phyloP scores from a whole-genome alignment of 352 stramenopile genomes.

The Phytophthora cajani region DNA sequence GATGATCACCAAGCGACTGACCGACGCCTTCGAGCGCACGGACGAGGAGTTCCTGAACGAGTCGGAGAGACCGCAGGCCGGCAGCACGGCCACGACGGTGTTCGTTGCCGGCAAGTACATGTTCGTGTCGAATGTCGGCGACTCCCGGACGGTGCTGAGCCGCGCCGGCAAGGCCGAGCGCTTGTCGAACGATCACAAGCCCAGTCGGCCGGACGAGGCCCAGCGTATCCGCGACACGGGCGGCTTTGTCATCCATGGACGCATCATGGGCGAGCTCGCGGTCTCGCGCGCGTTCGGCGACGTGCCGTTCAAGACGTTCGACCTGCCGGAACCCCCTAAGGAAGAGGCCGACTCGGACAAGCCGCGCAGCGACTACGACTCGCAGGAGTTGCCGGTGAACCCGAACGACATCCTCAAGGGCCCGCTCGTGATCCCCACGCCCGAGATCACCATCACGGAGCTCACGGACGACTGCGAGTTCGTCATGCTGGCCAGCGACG shows the following conservation, averaged over 20 bases:
- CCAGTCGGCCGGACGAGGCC: slow-evolving; percentile 92
- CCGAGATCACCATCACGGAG: slow-evolving; percentile 78
- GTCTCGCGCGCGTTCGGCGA: slow-evolving; percentile 90
- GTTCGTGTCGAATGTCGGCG: slow-evolving; percentile 97
- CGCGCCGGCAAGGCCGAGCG: slow-evolving; percentile 86
- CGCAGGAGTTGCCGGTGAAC: slow-evolving; percentile 80
- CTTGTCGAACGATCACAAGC: slow-evolving; percentile 98
- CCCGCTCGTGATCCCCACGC: slow-evolving; percentile 79
- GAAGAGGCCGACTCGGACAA: slow-evolving; percentile 46
- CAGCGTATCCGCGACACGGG: slow-evolving; percentile 95
- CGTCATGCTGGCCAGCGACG: slow-evolving; percentile 79
- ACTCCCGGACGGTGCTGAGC: slow-evolving; percentile 95
- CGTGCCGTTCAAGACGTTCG: slow-evolving; percentile 96
- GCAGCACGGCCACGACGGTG: slow-evolving; percentile 95
- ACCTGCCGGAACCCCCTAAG: slow-evolving; percentile 56
- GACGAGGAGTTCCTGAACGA: slow-evolving; percentile 76
- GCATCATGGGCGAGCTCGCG: slow-evolving; percentile 94
- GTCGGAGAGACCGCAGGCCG: slow-evolving; percentile 77
- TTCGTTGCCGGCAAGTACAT: slow-evolving; percentile 93
- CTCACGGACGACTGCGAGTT: slow-evolving; percentile 83
- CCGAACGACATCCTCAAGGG: slow-evolving; percentile 88
- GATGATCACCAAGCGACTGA: slow-evolving; percentile 60
- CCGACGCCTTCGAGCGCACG: slow-evolving; percentile 67
- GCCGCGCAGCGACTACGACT: slow-evolving; percentile 75
- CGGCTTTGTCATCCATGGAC: slow-evolving; percentile 88